These are phyloP conservation scores for Ogataea naganishii DNA, from an alignment of 805 yeast genomes.

Conservation along the genomic window DNA sequence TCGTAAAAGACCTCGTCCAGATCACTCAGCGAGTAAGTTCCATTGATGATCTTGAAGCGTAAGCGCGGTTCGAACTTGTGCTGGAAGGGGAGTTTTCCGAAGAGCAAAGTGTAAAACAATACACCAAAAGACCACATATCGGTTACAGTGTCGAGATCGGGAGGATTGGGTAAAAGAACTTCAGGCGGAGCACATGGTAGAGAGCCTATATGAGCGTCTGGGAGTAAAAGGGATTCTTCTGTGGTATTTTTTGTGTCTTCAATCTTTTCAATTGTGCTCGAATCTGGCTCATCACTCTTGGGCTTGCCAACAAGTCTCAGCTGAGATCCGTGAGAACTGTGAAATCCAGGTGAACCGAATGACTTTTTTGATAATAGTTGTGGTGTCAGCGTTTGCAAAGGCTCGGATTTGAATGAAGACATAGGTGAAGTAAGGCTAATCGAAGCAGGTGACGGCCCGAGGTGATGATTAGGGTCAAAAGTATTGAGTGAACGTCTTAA, in stretches of 20 bases:
- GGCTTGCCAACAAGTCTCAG: too few relatives aligned
- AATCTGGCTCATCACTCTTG: too few relatives aligned
- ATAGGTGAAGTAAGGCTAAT: neutral
- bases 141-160: conserved; percentile 51
- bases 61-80: conserved; percentile 79
- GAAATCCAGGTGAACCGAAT: too few relatives aligned
- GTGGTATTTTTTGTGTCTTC: conserved; percentile 19
- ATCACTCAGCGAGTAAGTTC: conserved; percentile 43
- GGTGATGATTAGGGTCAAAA: neutral
- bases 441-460: conserved; percentile 1
- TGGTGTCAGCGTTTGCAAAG: too few relatives aligned
- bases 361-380: too few relatives aligned
- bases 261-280: too few relatives aligned
- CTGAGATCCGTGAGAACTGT: too few relatives aligned
- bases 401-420: too few relatives aligned
- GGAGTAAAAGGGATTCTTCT: conserved; percentile 22
- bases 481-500: too few relatives aligned
- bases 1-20: conserved; percentile 26
- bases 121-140: conserved; percentile 94
- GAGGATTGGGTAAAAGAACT: conserved; percentile 52
- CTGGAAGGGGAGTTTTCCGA: conserved; percentile 73
- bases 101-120: conserved; percentile 59
- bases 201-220: conserved; percentile 75
- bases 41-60: conserved; percentile 62
- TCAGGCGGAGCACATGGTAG: conserved; percentile 93